A percentile compares a stretch with the other conserved stretches of the same genome.
These are phyloP conservation scores for Begonia fuchsioides DNA, from an alignment of 306 rosid species.

Conservation along the genomic window DNA sequence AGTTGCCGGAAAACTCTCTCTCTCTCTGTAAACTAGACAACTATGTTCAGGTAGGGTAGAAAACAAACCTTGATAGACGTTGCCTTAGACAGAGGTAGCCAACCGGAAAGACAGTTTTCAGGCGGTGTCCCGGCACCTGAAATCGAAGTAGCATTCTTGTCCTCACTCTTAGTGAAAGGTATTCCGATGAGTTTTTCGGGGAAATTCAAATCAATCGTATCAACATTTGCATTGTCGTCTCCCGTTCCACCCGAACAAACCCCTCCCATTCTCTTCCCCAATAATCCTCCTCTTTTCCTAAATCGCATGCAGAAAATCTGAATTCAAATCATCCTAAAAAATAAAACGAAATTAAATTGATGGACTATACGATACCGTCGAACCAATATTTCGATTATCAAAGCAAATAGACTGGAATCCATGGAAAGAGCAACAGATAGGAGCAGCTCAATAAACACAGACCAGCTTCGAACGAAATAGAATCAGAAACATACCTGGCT, in stretches of 20 bases:
- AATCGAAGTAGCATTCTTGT: conserved; percentile 9
- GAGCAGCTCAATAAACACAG: too few species aligned
- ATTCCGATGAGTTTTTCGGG: conserved; percentile 22
- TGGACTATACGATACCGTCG: too few species aligned
- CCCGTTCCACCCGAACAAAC: conserved; percentile 51
- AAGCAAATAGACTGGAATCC: too few species aligned
- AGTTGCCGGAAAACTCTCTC: neutral
- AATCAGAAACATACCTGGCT: too few species aligned
- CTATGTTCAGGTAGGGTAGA: too few species aligned
- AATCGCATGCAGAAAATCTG: too few species aligned
- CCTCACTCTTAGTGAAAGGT: neutral
- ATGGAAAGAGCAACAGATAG: too few species aligned
- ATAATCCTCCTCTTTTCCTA: neutral
- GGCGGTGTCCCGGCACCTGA: conserved; percentile 12
- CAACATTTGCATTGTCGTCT: conserved; percentile 19
- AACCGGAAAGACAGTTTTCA: neutral
- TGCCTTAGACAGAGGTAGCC: conserved; percentile 9
- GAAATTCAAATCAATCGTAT: conserved; percentile 18
- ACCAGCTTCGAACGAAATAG: too few species aligned
- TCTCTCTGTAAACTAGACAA: too few species aligned
- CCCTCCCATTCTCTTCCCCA: conserved; percentile 49
- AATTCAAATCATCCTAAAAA: too few species aligned
- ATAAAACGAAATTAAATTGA: too few species aligned
- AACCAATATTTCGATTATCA: too few species aligned
- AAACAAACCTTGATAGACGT: conserved; percentile 18